Conservation (phyloP, 2,329 filamentous ascomycete species). For the Sporothrix mexicana region DNA sequence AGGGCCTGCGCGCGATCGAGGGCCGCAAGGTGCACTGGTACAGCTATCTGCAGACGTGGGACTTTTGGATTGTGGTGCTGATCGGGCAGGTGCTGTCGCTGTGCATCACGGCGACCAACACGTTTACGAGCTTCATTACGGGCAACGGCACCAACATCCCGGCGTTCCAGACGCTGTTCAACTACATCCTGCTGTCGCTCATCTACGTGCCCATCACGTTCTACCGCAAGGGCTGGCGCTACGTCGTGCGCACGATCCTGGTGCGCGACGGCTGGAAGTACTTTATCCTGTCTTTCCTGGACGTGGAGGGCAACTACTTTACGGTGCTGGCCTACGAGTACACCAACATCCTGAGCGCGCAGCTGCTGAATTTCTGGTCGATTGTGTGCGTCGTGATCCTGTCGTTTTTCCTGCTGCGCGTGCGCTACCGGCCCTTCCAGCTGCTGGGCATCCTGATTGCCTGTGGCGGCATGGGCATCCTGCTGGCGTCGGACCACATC, state of each 20-base stretch:
- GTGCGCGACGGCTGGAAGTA: conserved; percentile 87
- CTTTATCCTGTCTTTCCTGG: conserved; percentile 87
- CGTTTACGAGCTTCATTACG: conserved; percentile 78
- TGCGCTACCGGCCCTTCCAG: conserved; percentile 86
- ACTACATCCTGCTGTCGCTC: conserved; percentile 82
- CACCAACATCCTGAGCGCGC: conserved; percentile 89
- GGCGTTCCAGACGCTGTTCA: conserved; percentile 94
- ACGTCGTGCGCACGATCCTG: conserved; percentile 67
- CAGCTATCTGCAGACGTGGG: conserved; percentile 78
- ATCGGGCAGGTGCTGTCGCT: conserved; percentile 86
- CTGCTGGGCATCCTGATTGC: conserved; percentile 86
- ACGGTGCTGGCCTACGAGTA: conserved; percentile 91
- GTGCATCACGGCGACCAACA: conserved; percentile 92
- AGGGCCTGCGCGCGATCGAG: conserved; percentile 63
- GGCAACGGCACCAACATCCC: conserved; percentile 76
- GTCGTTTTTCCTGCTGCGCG: conserved; percentile 80
- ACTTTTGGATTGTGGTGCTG: conserved; percentile 85
- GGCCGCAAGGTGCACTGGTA: conserved; percentile 63
- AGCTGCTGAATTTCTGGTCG: conserved; percentile 98
- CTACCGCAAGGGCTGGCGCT: conserved; percentile 76
- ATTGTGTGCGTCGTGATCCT: conserved; percentile 90
- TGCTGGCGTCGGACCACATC: conserved; percentile 87
- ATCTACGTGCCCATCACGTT: conserved; percentile 83
- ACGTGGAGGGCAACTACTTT: conserved; percentile 98
- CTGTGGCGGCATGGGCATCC: conserved; percentile 86